Conservation (phyloP, 805 yeast genomes). For the Tetrapisispora taiwanensis region DNA sequence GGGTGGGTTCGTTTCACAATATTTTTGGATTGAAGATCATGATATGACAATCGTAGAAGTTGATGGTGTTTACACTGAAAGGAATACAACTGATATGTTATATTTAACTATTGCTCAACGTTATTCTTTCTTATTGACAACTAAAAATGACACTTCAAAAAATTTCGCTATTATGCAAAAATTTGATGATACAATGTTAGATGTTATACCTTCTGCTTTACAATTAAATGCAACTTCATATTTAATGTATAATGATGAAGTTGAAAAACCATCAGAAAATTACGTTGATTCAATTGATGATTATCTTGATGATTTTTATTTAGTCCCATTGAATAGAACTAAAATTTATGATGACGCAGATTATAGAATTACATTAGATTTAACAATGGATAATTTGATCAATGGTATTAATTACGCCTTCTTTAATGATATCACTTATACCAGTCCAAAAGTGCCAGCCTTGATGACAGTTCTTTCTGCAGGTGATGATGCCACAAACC, state of each 20-base stretch:
- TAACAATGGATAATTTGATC: constrained; percentile 72
- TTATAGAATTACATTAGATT: constrained; percentile 55
- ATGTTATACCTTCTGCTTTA: constrained; percentile 55
- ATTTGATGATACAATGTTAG: constrained; percentile 78
- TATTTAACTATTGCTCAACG: constrained; percentile 91
- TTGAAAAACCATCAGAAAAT: constrained; percentile 30
- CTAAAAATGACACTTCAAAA: constrained; percentile 50
- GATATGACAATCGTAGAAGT: constrained; percentile 77
- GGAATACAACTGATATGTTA: constrained; percentile 54
- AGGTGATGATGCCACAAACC: constrained; percentile 47
- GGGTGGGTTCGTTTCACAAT: constrained; percentile 90
- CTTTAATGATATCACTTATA: constrained; percentile 78
- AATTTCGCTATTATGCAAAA: constrained; percentile 79
- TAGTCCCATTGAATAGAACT: constrained; percentile 52
- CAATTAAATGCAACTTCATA: constrained; percentile 64
- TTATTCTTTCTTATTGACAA: constrained; percentile 66
- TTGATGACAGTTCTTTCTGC: constrained; percentile 69
- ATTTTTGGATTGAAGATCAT: constrained; percentile 82
- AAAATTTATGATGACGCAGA: constrained; percentile 59
- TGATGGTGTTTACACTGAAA: constrained; percentile 82
- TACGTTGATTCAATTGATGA: constrained; percentile 39
- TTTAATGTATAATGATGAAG: constrained; percentile 47
- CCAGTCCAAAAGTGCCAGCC: constrained; percentile 77
- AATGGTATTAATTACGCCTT: constrained; percentile 94
- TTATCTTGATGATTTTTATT: constrained; percentile 66